Conservation (phyloP, 2,329 filamentous ascomycete species). For the Talaromyces pinophilus region DNA sequence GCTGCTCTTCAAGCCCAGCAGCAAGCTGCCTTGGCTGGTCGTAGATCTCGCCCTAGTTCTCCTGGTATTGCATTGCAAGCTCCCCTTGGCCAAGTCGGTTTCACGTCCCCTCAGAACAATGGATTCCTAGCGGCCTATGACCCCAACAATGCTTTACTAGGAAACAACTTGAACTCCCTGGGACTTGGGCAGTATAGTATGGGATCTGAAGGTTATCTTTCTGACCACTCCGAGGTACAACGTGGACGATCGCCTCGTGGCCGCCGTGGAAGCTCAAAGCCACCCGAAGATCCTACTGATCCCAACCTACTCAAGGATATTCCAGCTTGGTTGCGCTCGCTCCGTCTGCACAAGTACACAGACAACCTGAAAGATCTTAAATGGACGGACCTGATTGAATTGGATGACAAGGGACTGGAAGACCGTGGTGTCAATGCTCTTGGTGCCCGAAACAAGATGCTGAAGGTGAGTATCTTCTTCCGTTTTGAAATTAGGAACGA, state of each 20-base stretch:
- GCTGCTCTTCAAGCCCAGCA: constrained; percentile 74
- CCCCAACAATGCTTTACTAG: constrained; percentile 66
- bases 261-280: constrained; percentile 91
- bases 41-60: constrained; percentile 84
- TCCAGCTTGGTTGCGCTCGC: constrained; percentile 89
- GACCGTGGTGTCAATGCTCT: constrained; percentile 92
- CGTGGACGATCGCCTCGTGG: constrained; percentile 91
- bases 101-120: constrained; percentile 89
- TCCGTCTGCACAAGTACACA: constrained; percentile 97
- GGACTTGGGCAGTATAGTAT: constrained; percentile 72
- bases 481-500: background rate
- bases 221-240: constrained; percentile 87
- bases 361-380: constrained; percentile 97
- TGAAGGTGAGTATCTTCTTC: constrained; percentile 66
- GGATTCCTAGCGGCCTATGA: constrained; percentile 92
- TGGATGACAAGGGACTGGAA: constrained; percentile 92
- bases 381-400: constrained; percentile 87
- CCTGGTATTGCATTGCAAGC: constrained; percentile 81
- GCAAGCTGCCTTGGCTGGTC: constrained; percentile 58
- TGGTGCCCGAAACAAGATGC: constrained; percentile 92
- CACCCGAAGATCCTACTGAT: constrained; percentile 95
- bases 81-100: constrained; percentile 65
- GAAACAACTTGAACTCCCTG: constrained; percentile 69
- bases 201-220: constrained; percentile 79
- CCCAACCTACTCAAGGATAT: constrained; percentile 88